Percentiles rank a stretch among this genome's conserved stretches.
These are phyloP conservation scores for Boletus sp. DNA, from an alignment of 768 basidiomycete species.

Conservation along the genomic window DNA sequence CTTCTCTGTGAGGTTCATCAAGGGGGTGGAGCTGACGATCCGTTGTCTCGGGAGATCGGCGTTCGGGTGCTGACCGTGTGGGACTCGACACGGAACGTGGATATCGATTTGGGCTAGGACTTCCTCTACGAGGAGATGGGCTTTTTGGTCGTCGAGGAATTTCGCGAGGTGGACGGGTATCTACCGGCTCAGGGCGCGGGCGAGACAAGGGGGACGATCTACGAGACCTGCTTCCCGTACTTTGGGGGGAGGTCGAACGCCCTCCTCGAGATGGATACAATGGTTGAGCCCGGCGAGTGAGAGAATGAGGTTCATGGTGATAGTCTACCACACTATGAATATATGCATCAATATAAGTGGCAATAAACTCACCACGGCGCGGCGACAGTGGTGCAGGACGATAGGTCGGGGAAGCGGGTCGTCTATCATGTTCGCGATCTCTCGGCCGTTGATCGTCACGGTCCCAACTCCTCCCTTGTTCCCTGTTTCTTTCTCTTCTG, in stretches of 20 bases:
- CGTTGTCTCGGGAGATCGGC: conserved; percentile 1
- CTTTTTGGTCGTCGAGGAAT: conserved; percentile 10
- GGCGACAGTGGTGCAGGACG: conserved; percentile 22
- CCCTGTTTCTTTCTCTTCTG: conserved; percentile 19
- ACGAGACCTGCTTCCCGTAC: conserved; percentile 20
- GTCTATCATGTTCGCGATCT: conserved; percentile 24
- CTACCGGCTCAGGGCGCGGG: conserved; percentile 10
- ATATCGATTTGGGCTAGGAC: conserved; percentile 11
- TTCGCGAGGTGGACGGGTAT: conserved; percentile 10
- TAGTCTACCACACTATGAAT: conserved; percentile 12
- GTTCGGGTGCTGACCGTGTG: conserved; percentile 2
- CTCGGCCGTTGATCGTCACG: conserved; percentile 17
- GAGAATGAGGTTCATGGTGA: conserved; percentile 5
- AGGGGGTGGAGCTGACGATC: not conserved
- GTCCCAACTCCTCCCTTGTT: conserved; percentile 22
- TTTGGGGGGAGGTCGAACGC: conserved; percentile 22
- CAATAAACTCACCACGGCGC: conserved; percentile 22
- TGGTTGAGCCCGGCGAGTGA: conserved; percentile 15
- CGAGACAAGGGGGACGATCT: conserved; percentile 20
- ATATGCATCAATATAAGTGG: not conserved
- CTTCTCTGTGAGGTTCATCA: conserved; percentile 1
- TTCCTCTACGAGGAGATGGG: conserved; percentile 11
- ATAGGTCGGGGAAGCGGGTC: conserved; percentile 15
- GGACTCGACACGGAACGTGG: conserved; percentile 11
- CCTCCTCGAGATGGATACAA: conserved; percentile 15